These are phyloP conservation scores for Metschnikowia dekortorum DNA, from an alignment of 805 yeast species.

Conservation along the genomic window DNA sequence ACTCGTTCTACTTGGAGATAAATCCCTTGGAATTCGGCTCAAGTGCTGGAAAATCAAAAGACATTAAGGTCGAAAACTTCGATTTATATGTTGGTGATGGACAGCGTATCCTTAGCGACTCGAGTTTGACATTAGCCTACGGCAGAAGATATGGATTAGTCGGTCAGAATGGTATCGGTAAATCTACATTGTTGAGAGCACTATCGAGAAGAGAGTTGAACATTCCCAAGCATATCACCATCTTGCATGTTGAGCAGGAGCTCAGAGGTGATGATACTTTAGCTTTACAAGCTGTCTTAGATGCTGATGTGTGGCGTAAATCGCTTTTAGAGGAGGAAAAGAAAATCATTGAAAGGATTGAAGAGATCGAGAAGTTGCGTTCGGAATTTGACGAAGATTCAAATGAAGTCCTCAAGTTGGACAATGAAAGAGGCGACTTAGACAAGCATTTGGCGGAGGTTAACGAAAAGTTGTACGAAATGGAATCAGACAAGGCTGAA, in stretches of 20 bases:
- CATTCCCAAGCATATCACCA: conserved; percentile 92
- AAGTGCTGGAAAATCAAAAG: conserved; percentile 92
- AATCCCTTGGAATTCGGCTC: conserved; percentile 88
- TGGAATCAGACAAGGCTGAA: conserved; percentile 97
- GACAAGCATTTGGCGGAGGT: conserved; percentile 75
- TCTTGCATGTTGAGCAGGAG: conserved; percentile 97
- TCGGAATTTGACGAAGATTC: conserved; percentile 67
- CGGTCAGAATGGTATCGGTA: conserved; percentile 99
- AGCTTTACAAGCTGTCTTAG: conserved; percentile 93
- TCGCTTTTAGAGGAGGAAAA: conserved; percentile 73
- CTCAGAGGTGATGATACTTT: conserved; percentile 86
- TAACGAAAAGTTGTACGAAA: conserved; percentile 76
- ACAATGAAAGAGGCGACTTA: conserved; percentile 85
- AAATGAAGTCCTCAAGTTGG: conserved; percentile 70
- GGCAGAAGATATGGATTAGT: conserved; percentile 97
- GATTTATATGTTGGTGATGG: conserved; percentile 97
- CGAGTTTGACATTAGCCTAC: conserved; percentile 78
- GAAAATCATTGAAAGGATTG: conserved; percentile 67
- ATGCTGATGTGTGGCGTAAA: conserved; percentile 99
- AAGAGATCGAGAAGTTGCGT: conserved; percentile 67
- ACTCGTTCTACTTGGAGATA: conserved; percentile 89
- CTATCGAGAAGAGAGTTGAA: conserved; percentile 89
- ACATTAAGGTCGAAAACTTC: conserved; percentile 86
- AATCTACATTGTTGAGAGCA: conserved; percentile 88
- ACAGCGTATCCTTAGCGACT: conserved; percentile 83